phyloP scores from a whole-genome alignment of 2,329 filamentous ascomycete species.

The Talaromyces marneffei region DNA sequence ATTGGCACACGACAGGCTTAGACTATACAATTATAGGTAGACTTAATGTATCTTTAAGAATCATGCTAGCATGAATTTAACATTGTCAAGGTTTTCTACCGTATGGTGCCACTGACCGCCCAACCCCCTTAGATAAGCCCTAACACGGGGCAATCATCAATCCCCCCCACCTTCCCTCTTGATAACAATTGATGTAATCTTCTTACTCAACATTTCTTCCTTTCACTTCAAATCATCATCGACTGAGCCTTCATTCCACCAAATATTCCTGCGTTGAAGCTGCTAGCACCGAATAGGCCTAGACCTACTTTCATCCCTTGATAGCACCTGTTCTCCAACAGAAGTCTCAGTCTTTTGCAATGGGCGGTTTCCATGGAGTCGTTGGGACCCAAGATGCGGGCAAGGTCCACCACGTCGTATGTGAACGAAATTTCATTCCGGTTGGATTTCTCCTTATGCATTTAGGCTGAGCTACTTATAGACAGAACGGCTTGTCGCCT shows the following conservation, averaged over 20 bases:
- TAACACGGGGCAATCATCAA: background rate
- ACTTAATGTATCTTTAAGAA: background rate
- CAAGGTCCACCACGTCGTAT: conserved; percentile 13
- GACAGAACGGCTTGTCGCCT: conserved; percentile 36
- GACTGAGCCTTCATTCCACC: background rate
- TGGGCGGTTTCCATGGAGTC: conserved; percentile 12
- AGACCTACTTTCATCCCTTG: background rate
- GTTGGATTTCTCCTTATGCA: background rate
- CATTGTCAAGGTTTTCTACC: background rate
- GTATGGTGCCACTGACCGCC: too few species aligned
- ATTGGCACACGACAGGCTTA: background rate
- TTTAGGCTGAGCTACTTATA: conserved; percentile 17
- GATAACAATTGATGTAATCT: background rate
- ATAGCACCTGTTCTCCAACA: background rate
- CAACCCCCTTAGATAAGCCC: background rate
- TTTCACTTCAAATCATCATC: background rate
- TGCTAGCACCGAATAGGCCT: too few species aligned
- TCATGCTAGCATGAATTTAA: too few species aligned
- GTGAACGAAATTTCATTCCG: background rate
- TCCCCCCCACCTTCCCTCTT: background rate
- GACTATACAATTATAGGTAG: background rate
- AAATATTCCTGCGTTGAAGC: background rate
- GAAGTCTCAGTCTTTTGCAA: background rate
- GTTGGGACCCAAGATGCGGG: conserved; percentile 10
- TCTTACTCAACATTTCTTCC: background rate